phyloP scores from a whole-genome alignment of 2,329 filamentous ascomycete genomes.

The Calonectria ilicicola region DNA sequence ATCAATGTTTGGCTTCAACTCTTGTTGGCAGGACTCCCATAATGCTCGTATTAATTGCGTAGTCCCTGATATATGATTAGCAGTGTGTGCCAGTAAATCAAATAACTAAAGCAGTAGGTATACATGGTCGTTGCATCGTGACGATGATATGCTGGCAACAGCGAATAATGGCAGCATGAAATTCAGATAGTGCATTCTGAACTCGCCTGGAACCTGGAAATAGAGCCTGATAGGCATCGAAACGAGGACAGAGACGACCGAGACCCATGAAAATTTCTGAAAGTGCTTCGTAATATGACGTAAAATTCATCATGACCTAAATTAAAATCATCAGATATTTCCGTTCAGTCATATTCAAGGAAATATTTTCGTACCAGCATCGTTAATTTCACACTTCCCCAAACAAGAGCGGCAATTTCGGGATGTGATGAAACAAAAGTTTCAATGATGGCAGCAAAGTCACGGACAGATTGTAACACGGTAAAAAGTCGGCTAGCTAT shows the following conservation, averaged over 20 bases:
- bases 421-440: no score
- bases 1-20: conserved; percentile 40
- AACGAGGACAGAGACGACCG: conserved; percentile 48
- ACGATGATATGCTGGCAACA: conserved; percentile 49
- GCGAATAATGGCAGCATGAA: conserved; percentile 50
- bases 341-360: no score
- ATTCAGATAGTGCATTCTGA: conserved; percentile 48
- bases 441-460: no score
- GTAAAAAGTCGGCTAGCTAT: no score
- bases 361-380: no score
- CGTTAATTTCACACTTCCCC: no score
- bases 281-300: conserved; percentile 54
- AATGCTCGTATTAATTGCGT: conserved; percentile 35
- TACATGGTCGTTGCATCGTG: conserved; percentile 42
- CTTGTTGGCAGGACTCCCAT: conserved; percentile 44
- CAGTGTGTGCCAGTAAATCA: neutral
- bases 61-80: conserved; percentile 27
- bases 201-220: conserved; percentile 49
- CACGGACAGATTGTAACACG: no score
- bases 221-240: conserved; percentile 50
- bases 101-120: neutral
- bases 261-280: conserved; percentile 51
- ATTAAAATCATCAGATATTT: neutral
- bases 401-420: no score
- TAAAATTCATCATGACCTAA: conserved; percentile 49